Evolutionary conservation across 2,329 filamentous ascomycete species (phyloP).

Genomic region (Cladophialophora chaetospira): DNA sequence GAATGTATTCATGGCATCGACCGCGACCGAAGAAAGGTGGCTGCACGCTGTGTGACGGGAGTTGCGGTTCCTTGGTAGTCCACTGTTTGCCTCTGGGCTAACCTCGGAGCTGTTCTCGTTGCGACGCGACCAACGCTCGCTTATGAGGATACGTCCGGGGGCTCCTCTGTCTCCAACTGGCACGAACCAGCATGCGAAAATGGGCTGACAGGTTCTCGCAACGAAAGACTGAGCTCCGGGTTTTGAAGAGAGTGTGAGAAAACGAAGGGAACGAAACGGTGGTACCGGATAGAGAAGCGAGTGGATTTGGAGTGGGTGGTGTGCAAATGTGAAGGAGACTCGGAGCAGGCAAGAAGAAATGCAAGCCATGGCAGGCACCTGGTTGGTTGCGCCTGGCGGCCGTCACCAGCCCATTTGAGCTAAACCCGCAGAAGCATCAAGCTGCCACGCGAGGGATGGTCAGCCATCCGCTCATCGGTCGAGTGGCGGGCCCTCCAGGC

Average conservation of each 20-base stretch:
- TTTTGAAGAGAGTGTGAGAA: neutral
- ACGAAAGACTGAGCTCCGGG: neutral
- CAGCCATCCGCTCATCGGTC: too few species aligned
- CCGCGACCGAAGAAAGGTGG: neutral
- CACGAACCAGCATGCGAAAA: neutral
- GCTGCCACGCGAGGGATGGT: conserved; percentile 8
- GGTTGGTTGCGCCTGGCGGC: conserved; percentile 4
- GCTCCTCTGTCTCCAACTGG: neutral
- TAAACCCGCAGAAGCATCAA: conserved; percentile 5
- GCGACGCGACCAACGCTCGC: conserved; percentile 3
- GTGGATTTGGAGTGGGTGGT: neutral
- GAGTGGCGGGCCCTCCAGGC: too few species aligned
- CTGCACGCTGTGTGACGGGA: conserved; percentile 5
- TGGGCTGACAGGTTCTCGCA: neutral
- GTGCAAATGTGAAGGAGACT: neutral
- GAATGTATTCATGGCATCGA: conserved; percentile 16
- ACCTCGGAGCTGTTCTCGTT: neutral
- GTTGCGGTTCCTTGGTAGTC: neutral
- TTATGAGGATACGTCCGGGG: neutral
- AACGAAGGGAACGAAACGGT: neutral
- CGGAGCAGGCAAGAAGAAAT: neutral
- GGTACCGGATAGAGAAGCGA: neutral
- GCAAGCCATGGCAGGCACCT: neutral
- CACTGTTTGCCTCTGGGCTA: neutral
- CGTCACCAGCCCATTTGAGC: neutral